phyloP scores from a whole-genome alignment of 78 protist genomes.

The Dictyostelium capitatum region DNA sequence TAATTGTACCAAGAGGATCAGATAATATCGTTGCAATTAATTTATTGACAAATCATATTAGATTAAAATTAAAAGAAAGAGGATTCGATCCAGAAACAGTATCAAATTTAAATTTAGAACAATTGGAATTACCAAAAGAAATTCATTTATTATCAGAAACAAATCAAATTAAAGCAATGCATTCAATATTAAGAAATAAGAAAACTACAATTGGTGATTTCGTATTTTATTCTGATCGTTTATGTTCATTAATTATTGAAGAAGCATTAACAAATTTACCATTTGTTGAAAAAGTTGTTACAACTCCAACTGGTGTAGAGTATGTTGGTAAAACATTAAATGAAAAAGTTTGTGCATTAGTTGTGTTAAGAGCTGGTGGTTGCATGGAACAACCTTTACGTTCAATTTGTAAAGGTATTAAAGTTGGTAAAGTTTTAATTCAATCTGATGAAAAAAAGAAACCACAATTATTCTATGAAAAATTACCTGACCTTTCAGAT shows the following conservation, averaged over 20 bases:
- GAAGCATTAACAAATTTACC: slow-evolving; percentile 86
- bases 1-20: slow-evolving; percentile 90
- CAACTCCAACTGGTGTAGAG: slow-evolving; percentile 79
- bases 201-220: slow-evolving; percentile 62
- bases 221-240: slow-evolving; percentile 86
- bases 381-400: slow-evolving; percentile 91
- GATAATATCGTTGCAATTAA: slow-evolving; percentile 85
- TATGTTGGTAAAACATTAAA: slow-evolving; percentile 49
- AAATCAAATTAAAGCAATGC: slow-evolving; percentile 60
- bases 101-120: not conserved
- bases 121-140: slow-evolving; percentile 23
- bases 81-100: slow-evolving; percentile 59
- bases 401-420: slow-evolving; percentile 84
- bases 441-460: slow-evolving; percentile 87
- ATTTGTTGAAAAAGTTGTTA: slow-evolving; percentile 35
- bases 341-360: slow-evolving; percentile 79
- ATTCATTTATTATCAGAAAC: slow-evolving; percentile 44
- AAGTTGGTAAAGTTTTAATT: slow-evolving; percentile 92
- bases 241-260: slow-evolving; percentile 86
- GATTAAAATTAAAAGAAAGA: slow-evolving; percentile 68
- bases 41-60: slow-evolving; percentile 70
- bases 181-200: slow-evolving; percentile 61
- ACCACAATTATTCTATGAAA: slow-evolving; percentile 80
- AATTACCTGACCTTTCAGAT: slow-evolving; percentile 65
- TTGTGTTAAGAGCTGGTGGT: slow-evolving; percentile 90